Evolutionary conservation across 768 basidiomycete species (phyloP), one percentile per base, ranked within the genome.

Genomic region (Tylopilus felleus): DNA sequence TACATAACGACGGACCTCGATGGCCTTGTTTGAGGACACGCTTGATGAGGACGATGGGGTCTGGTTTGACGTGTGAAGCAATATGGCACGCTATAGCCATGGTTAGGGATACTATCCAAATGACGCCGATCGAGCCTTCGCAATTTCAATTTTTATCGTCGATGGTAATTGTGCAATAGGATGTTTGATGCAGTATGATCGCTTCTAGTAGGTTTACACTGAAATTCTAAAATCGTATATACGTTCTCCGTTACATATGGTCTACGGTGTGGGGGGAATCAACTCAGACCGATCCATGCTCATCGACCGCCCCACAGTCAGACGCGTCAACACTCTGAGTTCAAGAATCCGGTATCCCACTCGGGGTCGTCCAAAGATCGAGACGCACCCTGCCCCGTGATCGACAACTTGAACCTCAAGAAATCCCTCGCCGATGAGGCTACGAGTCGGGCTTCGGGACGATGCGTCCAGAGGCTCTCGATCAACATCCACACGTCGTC

Each of bases 1-100:
- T 64, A 66, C 25, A 66, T 68, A 47, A 70, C 64, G 56, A 71
- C 67, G 48, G 60, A 62, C 16, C 67, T 71, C 25, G 65, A 71
- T 41, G 65, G 60, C 17, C 47, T 65, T 70, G 38, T 64, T 71
- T 21, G 68, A 58, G 17, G 66, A 66, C 28, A 62, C 40, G 22
- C 68, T 66, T 9, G 61, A 60, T 22, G 63, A 63, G 1, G 61
- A 60, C 9, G 68, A 71, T n/a, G 68, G 44, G 28, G 71, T 70
- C 55, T 62, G 55, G 40, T 71, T 70, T 35, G 58, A 61, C 27
- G 60, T 70, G 19, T 36, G 17, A 33, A 14, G 33, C 33, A 33
- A 33, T 33, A 14, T 13, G 2, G 33, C 14, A 16, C 33, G 14
- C 16, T 58, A 56, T n/a, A 36, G 55, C 5, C 48, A 44, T 43